These are phyloP conservation scores for Vigna nakashimae DNA, from an alignment of 306 rosid species.

Conservation along the genomic window DNA sequence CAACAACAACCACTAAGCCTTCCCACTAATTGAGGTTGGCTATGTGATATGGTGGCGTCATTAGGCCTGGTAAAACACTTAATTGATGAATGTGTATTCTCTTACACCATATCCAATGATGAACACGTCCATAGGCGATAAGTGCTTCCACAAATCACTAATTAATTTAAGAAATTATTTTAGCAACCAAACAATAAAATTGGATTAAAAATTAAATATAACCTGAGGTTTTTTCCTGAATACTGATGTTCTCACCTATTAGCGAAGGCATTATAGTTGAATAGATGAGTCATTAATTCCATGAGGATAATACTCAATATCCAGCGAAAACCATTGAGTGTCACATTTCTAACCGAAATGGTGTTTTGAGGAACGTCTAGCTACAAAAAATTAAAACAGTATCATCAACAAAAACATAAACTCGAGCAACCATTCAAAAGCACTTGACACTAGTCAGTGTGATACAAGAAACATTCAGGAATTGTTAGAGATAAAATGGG, in stretches of 20 bases:
- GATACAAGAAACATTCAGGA: slow-evolving; percentile 19
- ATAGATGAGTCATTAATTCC: slow-evolving; percentile 83
- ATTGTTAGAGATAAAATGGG: neutral
- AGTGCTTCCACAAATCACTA: slow-evolving; percentile 81
- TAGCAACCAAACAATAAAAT: slow-evolving; percentile 42
- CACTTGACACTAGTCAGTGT: slow-evolving; percentile 6
- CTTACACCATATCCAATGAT: slow-evolving; percentile 97
- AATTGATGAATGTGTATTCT: slow-evolving; percentile 37
- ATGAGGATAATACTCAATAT: slow-evolving; percentile 74
- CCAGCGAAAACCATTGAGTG: slow-evolving; percentile 80
- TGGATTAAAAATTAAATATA: slow-evolving; percentile 22
- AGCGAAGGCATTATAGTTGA: slow-evolving; percentile 89
- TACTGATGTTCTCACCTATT: slow-evolving; percentile 65
- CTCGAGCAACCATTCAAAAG: slow-evolving; percentile 33
- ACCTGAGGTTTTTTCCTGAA: slow-evolving; percentile 23
- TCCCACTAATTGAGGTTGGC: slow-evolving; percentile 29
- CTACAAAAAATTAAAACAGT: slow-evolving; percentile 57
- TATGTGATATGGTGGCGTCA: slow-evolving; percentile 3
- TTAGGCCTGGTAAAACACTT: slow-evolving; percentile 26
- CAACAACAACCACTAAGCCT: slow-evolving; percentile 12
- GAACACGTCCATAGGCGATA: slow-evolving; percentile 83
- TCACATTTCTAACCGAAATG: slow-evolving; percentile 57
- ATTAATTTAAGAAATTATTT: slow-evolving; percentile 42
- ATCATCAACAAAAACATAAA: slow-evolving; percentile 38
- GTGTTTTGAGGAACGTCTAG: slow-evolving; percentile 75